These are phyloP conservation scores for Nicotiana paniculata DNA, from an alignment of 257 asterid genomes.

Conservation along the genomic window DNA sequence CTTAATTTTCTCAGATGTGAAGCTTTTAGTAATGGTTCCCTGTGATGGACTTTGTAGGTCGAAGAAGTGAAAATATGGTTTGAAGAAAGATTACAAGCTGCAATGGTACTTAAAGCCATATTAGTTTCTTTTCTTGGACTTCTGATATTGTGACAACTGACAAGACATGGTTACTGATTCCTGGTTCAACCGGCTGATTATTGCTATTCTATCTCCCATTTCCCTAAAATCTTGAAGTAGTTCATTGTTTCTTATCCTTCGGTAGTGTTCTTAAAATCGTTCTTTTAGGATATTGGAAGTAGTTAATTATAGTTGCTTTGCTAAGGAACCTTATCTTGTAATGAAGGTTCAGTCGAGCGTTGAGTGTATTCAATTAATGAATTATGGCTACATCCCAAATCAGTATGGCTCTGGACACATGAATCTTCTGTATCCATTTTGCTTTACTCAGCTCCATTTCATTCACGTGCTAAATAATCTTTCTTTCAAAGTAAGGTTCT, in stretches of 20 bases:
- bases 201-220: background rate
- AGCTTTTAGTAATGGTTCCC: slow-evolving; percentile 10
- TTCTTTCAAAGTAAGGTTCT: background rate
- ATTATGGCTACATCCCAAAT: background rate
- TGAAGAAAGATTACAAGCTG: slow-evolving; percentile 52
- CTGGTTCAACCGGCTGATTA: background rate
- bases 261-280: background rate
- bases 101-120: slow-evolving; percentile 33
- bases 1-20: background rate
- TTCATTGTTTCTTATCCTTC: background rate
- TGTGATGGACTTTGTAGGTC: slow-evolving; percentile 50
- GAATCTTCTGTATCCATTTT: too few relatives aligned
- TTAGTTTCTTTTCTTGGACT: background rate
- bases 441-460: background rate
- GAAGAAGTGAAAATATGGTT: slow-evolving; percentile 83
- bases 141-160: background rate
- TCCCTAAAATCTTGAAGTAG: background rate
- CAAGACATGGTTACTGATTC: background rate
- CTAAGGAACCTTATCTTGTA: background rate
- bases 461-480: background rate
- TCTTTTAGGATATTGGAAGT: background rate
- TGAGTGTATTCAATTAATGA: background rate
- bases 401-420: background rate
- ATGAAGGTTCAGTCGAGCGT: background rate
- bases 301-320: background rate